Evolutionary conservation across 148 eudicot species (phyloP).

Genomic region (Spergularia bocconei): DNA sequence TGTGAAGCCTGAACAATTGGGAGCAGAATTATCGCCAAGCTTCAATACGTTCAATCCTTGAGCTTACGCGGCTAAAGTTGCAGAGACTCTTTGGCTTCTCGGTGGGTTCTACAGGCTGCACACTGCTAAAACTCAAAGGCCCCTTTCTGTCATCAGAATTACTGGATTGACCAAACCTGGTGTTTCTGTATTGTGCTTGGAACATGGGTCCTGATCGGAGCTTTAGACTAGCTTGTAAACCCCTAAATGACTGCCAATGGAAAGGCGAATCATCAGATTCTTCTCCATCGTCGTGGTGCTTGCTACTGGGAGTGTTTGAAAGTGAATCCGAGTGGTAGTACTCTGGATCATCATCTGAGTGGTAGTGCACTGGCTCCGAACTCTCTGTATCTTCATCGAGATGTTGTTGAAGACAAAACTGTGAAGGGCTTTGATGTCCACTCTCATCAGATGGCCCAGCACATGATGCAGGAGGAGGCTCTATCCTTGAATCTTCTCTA

Average conservation of each 20-base stretch:
- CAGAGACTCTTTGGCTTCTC: conserved; percentile 47
- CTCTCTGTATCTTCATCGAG: conserved; percentile 48
- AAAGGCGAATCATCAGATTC: conserved; percentile 47
- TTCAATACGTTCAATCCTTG: conserved; percentile 55
- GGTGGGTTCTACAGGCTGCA: conserved; percentile 27
- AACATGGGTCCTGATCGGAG: conserved; percentile 22
- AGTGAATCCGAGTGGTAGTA: conserved; percentile 32
- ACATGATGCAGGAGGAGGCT: conserved; percentile 39
- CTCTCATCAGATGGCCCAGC: conserved; percentile 62
- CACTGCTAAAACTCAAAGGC: conserved; percentile 15
- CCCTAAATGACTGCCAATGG: conserved; percentile 31
- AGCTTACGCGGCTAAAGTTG: conserved; percentile 50
- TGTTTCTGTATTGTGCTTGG: conserved; percentile 21
- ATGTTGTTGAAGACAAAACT: conserved; percentile 33
- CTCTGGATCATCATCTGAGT: conserved; percentile 45
- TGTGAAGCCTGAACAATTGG: background rate
- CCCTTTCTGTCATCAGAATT: conserved; percentile 27
- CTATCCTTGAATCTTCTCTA: conserved; percentile 55
- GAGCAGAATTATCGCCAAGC: conserved; percentile 57
- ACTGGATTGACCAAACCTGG: conserved; percentile 28
- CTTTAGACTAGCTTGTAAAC: conserved; percentile 26
- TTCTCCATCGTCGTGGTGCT: conserved; percentile 35
- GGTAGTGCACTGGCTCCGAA: conserved; percentile 31
- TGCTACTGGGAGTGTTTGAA: conserved; percentile 17
- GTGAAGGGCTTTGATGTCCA: conserved; percentile 61